These are phyloP conservation scores for Raffaelea albimanens DNA, from an alignment of 2,329 filamentous ascomycete genomes.

Conservation along the genomic window DNA sequence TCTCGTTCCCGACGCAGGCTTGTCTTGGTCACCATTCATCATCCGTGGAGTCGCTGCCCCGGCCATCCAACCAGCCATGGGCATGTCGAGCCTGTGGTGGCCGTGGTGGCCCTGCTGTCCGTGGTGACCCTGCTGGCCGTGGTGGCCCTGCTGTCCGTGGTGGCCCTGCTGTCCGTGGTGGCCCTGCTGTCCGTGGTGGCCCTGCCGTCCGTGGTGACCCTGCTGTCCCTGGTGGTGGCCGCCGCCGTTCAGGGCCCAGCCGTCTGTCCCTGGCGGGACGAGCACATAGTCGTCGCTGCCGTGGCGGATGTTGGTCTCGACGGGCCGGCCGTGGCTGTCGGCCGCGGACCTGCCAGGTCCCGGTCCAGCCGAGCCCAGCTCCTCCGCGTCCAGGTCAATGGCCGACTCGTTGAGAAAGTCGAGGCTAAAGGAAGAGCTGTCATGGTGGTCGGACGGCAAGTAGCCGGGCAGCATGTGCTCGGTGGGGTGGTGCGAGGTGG, in stretches of 20 bases:
- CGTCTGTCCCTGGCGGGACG: slow-evolving; percentile 15
- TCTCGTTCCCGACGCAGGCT: no score
- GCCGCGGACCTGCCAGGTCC: no score
- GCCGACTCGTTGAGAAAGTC: slow-evolving; percentile 19
- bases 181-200: slow-evolving; percentile 9
- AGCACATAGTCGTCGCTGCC: slow-evolving; percentile 15
- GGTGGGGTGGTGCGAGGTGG: slow-evolving; percentile 4
- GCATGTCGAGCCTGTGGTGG: slow-evolving; percentile 15
- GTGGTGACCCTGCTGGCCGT: neutral
- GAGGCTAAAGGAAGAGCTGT: slow-evolving; percentile 15
- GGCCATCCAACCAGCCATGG: slow-evolving; percentile 17
- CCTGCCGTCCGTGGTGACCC: slow-evolving; percentile 17
- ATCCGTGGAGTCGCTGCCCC: neutral
- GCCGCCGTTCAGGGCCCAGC: slow-evolving; percentile 18
- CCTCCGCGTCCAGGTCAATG: slow-evolving; percentile 15
- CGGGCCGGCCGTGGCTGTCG: no score
- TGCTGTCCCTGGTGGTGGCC: neutral
- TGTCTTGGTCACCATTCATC: no score
- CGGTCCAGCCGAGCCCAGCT: slow-evolving; percentile 7
- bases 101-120: slow-evolving; percentile 3
- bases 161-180: neutral
- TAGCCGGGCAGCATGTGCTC: slow-evolving; percentile 19
- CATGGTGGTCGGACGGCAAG: slow-evolving; percentile 7
- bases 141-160: no score
- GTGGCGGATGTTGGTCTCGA: neutral